phyloP scores from a whole-genome alignment of 345 rosid genomes.

The Eucalyptus polyanthemos region DNA sequence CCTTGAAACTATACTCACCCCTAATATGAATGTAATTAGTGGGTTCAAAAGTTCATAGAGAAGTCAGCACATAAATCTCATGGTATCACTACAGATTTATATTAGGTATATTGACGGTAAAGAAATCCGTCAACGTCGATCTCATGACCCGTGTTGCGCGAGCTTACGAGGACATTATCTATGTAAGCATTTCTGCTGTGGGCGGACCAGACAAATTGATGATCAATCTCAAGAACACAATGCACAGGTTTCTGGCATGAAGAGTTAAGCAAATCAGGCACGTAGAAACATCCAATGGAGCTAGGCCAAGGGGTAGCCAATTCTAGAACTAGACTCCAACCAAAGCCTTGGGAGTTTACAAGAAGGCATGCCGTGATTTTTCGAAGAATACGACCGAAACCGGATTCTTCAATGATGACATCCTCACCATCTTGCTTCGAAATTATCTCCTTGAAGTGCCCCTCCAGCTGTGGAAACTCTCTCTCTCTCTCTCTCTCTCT shows the following conservation, averaged over 20 bases:
- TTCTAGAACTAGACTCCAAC: not conserved
- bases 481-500: not conserved
- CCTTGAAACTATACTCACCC: not conserved
- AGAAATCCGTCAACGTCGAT: not conserved
- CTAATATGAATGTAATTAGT: not conserved
- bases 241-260: not conserved
- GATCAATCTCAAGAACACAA: not conserved
- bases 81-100: not conserved
- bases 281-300: not conserved
- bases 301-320: not conserved
- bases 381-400: not conserved
- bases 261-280: not conserved
- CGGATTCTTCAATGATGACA: constrained; percentile 24
- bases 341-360: constrained; percentile 10
- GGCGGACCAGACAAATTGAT: not conserved
- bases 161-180: not conserved
- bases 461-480: constrained; percentile 7
- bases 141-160: not conserved
- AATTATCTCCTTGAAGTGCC: constrained; percentile 4
- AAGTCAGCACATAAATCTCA: not conserved
- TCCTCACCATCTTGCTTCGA: not conserved
- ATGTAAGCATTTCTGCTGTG: not conserved
- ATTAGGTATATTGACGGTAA: not conserved
- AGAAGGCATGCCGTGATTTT: not conserved
- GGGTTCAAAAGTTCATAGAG: not conserved